A percentile compares a stretch with the other conserved stretches of the same genome.
Evolutionary conservation across 2,329 filamentous ascomycete genomes (phyloP).

Genomic region (Trichoderma atroviride): DNA sequence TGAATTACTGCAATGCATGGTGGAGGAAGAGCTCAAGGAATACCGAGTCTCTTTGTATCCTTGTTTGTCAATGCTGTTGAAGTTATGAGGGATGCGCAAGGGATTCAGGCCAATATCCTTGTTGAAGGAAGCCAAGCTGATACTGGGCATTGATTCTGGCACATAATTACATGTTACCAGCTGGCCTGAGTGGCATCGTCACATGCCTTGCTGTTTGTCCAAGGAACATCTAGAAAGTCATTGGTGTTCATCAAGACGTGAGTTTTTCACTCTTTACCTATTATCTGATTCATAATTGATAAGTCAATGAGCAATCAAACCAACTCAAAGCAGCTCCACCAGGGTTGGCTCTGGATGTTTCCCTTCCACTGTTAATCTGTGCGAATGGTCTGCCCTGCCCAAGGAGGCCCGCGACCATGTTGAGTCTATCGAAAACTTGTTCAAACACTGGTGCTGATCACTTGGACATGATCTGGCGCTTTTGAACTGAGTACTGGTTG

Average conservation of each 20-base stretch:
- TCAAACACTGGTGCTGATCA: background rate
- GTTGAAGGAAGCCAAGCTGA: slow-evolving; percentile 59
- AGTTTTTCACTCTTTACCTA: background rate
- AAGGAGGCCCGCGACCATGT: background rate
- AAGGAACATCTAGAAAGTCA: slow-evolving; percentile 59
- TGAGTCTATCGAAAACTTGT: background rate
- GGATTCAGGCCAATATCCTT: slow-evolving; percentile 60
- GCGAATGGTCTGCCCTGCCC: slow-evolving; percentile 37
- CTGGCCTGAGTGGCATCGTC: slow-evolving; percentile 52
- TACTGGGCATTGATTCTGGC: background rate
- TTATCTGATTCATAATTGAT: slow-evolving; percentile 27
- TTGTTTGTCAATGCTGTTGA: slow-evolving; percentile 69
- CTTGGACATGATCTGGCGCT: background rate
- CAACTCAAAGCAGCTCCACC: slow-evolving; percentile 34
- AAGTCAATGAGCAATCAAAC: slow-evolving; percentile 65
- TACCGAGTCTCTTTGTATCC: slow-evolving; percentile 59
- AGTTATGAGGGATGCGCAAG: slow-evolving; percentile 63
- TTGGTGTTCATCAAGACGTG: slow-evolving; percentile 70
- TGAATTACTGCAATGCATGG: slow-evolving; percentile 64
- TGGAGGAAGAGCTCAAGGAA: slow-evolving; percentile 70
- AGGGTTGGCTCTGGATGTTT: background rate
- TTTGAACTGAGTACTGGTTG: background rate
- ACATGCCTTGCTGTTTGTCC: slow-evolving; percentile 61
- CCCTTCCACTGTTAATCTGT: slow-evolving; percentile 56
- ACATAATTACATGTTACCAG: background rate